These are phyloP conservation scores for Ogataea paraovalis DNA, from an alignment of 805 yeast species.

Conservation along the genomic window DNA sequence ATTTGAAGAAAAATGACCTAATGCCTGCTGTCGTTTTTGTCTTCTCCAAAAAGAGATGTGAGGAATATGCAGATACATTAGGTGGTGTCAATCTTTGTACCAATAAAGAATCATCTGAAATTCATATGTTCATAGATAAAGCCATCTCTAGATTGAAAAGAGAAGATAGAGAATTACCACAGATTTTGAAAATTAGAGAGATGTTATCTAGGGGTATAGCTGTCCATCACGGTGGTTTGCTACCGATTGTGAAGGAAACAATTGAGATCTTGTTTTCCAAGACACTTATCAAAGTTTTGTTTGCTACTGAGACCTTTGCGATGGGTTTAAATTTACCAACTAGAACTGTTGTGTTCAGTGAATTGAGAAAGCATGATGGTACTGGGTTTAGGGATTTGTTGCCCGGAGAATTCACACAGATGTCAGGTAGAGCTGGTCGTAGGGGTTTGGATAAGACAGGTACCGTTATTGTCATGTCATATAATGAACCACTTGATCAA, in stretches of 20 bases:
- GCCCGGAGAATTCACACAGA: constrained; percentile 97
- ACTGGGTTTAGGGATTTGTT: constrained; percentile 70
- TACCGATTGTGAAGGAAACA: constrained; percentile 90
- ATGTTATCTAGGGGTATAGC: constrained; percentile 89
- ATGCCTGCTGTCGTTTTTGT: constrained; percentile 92
- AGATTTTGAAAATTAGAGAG: constrained; percentile 77
- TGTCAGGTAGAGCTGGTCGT: constrained; percentile 99
- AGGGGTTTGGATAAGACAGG: constrained; percentile 93
- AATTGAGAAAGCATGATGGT: constrained; percentile 88
- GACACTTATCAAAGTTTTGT: constrained; percentile 80
- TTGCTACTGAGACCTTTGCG: constrained; percentile 98
- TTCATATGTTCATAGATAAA: constrained; percentile 87
- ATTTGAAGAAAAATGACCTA: constrained; percentile 60
- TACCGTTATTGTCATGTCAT: constrained; percentile 90
- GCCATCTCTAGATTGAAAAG: constrained; percentile 83
- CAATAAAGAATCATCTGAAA: constrained; percentile 83
- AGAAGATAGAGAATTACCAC: constrained; percentile 93
- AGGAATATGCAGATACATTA: constrained; percentile 82
- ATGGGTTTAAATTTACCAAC: constrained; percentile 98
- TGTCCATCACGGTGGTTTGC: constrained; percentile 90
- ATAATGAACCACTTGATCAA: constrained; percentile 56
- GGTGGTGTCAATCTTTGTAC: constrained; percentile 73
- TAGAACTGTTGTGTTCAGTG: constrained; percentile 89
- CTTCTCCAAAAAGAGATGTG: constrained; percentile 90
- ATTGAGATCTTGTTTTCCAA: constrained; percentile 89